A percentile compares a stretch with the other conserved stretches of the same genome.
phyloP scores from a whole-genome alignment of 2,329 filamentous ascomycete species.

The Lasiodiplodia gonubiensis region DNA sequence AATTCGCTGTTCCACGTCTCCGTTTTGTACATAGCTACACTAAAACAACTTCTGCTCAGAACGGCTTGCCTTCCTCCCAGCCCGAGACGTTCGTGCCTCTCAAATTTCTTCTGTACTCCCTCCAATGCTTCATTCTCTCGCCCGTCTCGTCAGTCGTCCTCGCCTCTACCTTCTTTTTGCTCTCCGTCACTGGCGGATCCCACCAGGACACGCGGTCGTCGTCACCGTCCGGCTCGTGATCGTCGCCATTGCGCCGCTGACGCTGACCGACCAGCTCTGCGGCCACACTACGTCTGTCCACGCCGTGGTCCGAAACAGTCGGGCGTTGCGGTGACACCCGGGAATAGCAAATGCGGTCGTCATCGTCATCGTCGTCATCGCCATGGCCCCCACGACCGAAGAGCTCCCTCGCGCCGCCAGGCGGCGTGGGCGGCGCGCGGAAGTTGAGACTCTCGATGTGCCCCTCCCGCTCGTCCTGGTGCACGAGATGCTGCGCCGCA shows the following conservation, averaged over 20 bases:
- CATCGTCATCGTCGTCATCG: not conserved
- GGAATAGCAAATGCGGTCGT: not conserved
- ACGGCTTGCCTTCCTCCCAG: slow-evolving; percentile 1
- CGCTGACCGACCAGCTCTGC: slow-evolving; percentile 2
- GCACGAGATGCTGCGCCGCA: not conserved
- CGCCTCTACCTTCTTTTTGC: not conserved
- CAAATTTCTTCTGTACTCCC: not conserved
- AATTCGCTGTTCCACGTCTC: too few relatives aligned
- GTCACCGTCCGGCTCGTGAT: not conserved
- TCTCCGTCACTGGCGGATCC: not conserved
- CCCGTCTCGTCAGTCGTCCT: not conserved
- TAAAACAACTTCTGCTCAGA: not conserved
- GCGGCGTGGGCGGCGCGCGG: not conserved
- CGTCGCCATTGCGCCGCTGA: not conserved
- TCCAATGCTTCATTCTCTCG: not conserved
- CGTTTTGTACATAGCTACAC: too few relatives aligned
- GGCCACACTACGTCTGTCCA: slow-evolving; percentile 5
- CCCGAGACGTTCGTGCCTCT: not conserved
- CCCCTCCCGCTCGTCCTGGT: not conserved
- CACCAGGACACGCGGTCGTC: slow-evolving; percentile 14
- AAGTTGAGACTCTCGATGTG: not conserved
- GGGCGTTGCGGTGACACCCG: slow-evolving; percentile 7
- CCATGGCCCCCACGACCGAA: not conserved
- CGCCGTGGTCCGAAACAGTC: slow-evolving; percentile 3
- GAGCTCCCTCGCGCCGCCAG: not conserved